Conservation (phyloP, 1,284 basidiomycete species). For the Microbotryomycetes sp. region DNA sequence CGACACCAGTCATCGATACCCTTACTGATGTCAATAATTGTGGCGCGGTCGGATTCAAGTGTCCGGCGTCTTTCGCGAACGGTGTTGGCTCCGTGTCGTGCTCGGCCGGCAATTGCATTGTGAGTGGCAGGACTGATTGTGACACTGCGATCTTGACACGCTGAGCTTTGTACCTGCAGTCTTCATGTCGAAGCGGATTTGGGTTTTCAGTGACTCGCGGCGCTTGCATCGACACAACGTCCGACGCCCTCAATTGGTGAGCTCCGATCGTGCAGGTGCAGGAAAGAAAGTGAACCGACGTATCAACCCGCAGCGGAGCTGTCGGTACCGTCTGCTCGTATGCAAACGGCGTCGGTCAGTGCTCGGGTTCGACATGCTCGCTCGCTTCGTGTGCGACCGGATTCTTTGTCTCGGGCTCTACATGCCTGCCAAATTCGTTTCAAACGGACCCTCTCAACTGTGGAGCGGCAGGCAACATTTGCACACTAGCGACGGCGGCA, state of each 20-base stretch:
- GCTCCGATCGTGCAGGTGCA: too few relatives aligned
- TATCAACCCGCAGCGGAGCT: conserved; percentile 17
- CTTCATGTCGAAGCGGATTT: background rate
- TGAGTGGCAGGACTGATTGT: background rate
- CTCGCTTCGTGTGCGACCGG: conserved; percentile 13
- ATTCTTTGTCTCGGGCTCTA: background rate
- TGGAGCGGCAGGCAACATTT: conserved; percentile 16
- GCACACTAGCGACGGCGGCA: conserved; percentile 1
- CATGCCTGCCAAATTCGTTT: background rate
- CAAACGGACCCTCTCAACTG: background rate
- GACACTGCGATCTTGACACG: background rate
- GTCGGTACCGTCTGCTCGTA: conserved; percentile 21
- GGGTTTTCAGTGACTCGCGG: background rate
- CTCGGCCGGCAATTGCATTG: background rate
- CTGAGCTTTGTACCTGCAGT: background rate
- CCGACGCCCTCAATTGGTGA: background rate
- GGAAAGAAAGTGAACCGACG: too few relatives aligned
- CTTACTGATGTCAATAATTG: background rate
- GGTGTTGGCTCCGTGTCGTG: background rate
- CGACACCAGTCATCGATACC: background rate
- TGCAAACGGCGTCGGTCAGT: conserved; percentile 12
- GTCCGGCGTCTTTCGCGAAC: background rate
- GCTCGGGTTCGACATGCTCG: conserved; percentile 6
- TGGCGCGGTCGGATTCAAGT: background rate
- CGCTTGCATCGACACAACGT: background rate